phyloP scores from a whole-genome alignment of 176 grass and related monocot genomes.

The Lolium multiflorum region DNA sequence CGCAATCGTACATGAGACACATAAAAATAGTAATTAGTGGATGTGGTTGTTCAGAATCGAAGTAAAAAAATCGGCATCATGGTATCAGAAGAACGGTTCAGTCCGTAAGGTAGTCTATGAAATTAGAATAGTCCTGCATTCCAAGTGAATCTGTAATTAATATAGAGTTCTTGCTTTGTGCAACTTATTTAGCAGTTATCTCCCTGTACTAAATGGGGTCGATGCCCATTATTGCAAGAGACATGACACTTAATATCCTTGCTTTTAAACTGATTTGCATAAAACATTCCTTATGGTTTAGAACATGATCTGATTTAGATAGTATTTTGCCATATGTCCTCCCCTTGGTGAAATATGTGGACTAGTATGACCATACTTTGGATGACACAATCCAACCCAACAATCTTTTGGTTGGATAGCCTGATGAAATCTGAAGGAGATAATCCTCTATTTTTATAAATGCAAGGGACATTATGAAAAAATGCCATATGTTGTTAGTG shows the following conservation, averaged over 20 bases:
- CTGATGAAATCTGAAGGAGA: neutral
- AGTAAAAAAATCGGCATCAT: too few relatives aligned
- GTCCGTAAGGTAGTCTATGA: neutral
- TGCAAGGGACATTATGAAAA: neutral
- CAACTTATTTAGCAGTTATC: neutral
- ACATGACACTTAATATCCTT: neutral
- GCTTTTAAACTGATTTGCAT: neutral
- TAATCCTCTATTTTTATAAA: neutral
- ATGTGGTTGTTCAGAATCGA: too few relatives aligned
- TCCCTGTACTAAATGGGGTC: neutral
- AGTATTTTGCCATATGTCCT: neutral
- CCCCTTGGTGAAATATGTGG: neutral
- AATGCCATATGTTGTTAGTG: neutral
- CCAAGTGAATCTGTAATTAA: neutral
- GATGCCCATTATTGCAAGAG: neutral
- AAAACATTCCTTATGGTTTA: neutral
- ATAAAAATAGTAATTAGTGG: too few relatives aligned
- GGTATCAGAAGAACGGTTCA: neutral
- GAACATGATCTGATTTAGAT: neutral
- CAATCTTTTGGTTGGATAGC: neutral
- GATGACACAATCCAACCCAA: neutral
- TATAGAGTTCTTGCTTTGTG: neutral
- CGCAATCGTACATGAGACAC: too few relatives aligned
- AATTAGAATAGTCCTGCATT: neutral
- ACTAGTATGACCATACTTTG: neutral